Percentiles rank a stretch among this genome's conserved stretches.
Evolutionary conservation across 768 basidiomycete genomes (phyloP).

Genomic region (Sarcodon sp.): DNA sequence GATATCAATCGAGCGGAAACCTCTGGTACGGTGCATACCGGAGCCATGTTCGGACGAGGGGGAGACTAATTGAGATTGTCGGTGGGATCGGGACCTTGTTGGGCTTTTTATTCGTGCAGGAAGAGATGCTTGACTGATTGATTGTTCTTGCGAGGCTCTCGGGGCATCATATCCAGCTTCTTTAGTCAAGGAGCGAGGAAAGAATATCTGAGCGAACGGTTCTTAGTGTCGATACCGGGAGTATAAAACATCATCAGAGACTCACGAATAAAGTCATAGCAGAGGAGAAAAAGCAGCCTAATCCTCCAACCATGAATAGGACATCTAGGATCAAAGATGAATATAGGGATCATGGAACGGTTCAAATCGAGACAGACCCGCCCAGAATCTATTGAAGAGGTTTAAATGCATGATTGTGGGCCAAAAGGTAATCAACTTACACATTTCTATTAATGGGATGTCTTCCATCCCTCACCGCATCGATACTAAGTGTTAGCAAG

Average conservation of each 20-base stretch:
- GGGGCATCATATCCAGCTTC: slow-evolving; percentile 46
- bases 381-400: slow-evolving; percentile 34
- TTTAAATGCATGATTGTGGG: background rate
- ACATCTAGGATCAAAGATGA: slow-evolving; percentile 32
- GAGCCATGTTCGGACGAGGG: background rate
- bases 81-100: background rate
- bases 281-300: slow-evolving; percentile 72
- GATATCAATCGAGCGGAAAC: background rate
- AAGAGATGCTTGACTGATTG: background rate
- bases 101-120: background rate
- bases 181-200: slow-evolving; percentile 57
- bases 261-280: slow-evolving; percentile 68
- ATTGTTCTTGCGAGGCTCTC: slow-evolving; percentile 7
- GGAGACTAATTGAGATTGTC: background rate
- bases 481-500: slow-evolving; percentile 50
- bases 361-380: slow-evolving; percentile 26
- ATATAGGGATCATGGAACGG: background rate
- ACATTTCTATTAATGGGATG: slow-evolving; percentile 37
- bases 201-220: slow-evolving; percentile 42
- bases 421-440: slow-evolving; percentile 27
- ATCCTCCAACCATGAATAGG: slow-evolving; percentile 53
- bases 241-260: background rate
- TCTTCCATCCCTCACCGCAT: slow-evolving; percentile 35
- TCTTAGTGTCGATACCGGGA: background rate
- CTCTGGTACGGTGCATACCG: slow-evolving; percentile 2